A percentile compares a stretch with the other conserved stretches of the same genome.
Conservation (phyloP, 139 green algal species). For the Edaphochlamys debaryana region DNA sequence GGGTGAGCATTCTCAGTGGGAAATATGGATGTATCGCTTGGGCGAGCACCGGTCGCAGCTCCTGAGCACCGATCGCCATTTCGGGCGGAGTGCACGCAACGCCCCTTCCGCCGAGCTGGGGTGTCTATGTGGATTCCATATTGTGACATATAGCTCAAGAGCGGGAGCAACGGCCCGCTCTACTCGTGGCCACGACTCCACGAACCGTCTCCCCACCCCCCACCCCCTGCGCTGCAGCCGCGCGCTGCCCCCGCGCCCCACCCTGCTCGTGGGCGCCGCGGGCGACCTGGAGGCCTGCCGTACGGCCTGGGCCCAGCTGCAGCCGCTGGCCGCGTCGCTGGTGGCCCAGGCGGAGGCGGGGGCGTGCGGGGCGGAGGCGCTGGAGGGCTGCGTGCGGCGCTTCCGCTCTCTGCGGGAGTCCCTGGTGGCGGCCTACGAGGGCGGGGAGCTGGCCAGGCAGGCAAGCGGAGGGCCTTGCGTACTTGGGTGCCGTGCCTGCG, state of each 20-base stretch:
- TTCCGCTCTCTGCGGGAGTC: constrained; percentile 28
- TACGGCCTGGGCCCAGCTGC: not conserved
- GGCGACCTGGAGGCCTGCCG: constrained; percentile 13
- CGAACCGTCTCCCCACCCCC: not conserved
- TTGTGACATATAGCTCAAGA: too few relatives aligned
- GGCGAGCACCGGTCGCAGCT: too few relatives aligned
- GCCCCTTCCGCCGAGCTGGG: too few relatives aligned
- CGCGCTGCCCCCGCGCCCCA: constrained; percentile 10
- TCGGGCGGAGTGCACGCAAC: too few relatives aligned
- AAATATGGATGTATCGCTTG: too few relatives aligned
- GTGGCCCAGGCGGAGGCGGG: not conserved
- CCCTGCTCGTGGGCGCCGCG: constrained; percentile 3
- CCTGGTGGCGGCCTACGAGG: constrained; percentile 22
- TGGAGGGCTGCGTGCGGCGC: not conserved
- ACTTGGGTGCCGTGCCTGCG: not conserved
- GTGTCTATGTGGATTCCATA: too few relatives aligned
- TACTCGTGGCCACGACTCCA: not conserved
- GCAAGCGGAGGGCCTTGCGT: not conserved
- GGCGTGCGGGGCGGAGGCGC: not conserved
- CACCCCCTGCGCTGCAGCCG: not conserved
- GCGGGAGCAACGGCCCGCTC: too few relatives aligned
- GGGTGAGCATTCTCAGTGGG: too few relatives aligned
- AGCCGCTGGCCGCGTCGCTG: not conserved
- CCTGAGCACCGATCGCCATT: too few relatives aligned
- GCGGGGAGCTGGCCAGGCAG: constrained; percentile 1